Percentiles rank a stretch among this genome's conserved stretches.
phyloP scores from a whole-genome alignment of 495 filamentous ascomycete genomes.

The Staphylotrichum longicolle region DNA sequence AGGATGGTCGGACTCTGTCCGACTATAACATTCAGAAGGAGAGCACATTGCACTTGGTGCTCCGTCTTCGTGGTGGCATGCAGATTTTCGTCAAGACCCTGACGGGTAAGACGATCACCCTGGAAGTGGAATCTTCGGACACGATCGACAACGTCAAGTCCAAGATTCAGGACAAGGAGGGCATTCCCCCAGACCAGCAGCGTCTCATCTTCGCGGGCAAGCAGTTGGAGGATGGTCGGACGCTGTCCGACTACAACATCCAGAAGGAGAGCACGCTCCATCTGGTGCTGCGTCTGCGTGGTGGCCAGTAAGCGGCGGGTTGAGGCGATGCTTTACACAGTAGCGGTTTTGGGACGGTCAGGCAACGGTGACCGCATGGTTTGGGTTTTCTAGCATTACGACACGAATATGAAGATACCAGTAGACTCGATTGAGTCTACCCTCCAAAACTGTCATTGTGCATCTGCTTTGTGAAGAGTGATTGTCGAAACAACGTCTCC shows the following conservation, averaged over 20 bases:
- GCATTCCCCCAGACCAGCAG: slow-evolving; percentile 86
- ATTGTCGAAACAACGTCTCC: neutral
- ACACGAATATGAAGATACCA: slow-evolving; percentile 14
- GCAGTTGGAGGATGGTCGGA: slow-evolving; percentile 83
- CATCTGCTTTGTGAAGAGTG: neutral
- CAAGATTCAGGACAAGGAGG: slow-evolving; percentile 93
- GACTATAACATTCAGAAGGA: slow-evolving; percentile 99
- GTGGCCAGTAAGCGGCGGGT: slow-evolving; percentile 60
- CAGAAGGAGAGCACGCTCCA: slow-evolving; percentile 91
- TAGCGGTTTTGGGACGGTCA: slow-evolving; percentile 20
- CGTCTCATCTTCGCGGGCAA: slow-evolving; percentile 89
- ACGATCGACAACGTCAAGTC: slow-evolving; percentile 92
- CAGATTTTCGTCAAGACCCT: slow-evolving; percentile 94
- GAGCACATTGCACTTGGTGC: slow-evolving; percentile 93
- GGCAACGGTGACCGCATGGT: slow-evolving; percentile 12
- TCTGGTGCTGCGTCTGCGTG: slow-evolving; percentile 83
- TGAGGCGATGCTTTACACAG: slow-evolving; percentile 19
- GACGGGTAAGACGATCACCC: slow-evolving; percentile 88
- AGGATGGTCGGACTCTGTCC: slow-evolving; percentile 83
- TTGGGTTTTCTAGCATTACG: slow-evolving; percentile 12
- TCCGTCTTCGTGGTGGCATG: slow-evolving; percentile 96
- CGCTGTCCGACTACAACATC: slow-evolving; percentile 88
- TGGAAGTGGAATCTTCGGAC: slow-evolving; percentile 85
- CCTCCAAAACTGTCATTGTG: neutral
- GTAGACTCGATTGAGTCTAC: slow-evolving; percentile 14